Evolutionary conservation across 345 rosid genomes (phyloP).

Genomic region (Acer campestre): DNA sequence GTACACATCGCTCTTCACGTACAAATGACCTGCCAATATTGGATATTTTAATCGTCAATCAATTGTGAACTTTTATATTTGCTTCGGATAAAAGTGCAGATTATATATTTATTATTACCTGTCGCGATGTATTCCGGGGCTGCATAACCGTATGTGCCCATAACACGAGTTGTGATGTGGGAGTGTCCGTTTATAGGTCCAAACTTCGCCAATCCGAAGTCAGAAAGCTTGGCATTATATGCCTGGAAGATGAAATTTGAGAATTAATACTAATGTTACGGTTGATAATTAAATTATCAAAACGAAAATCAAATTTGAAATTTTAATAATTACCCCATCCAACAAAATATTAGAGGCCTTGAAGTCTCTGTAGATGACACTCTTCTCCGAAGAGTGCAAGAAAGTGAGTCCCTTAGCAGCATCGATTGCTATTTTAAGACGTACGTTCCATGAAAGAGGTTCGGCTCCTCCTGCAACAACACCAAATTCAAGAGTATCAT

Average conservation of each 20-base stretch:
- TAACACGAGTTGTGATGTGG: conserved; percentile 66
- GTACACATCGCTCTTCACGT: conserved; percentile 82
- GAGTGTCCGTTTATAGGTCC: conserved; percentile 74
- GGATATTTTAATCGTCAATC: too few relatives aligned
- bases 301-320: not conserved
- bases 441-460: conserved; percentile 60
- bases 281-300: not conserved
- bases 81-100: too few relatives aligned
- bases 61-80: too few relatives aligned
- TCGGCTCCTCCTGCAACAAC: conserved; percentile 53
- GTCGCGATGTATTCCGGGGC: conserved; percentile 88
- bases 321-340: conserved; percentile 51
- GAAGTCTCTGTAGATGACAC: conserved; percentile 86
- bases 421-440: conserved; percentile 71
- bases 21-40: conserved; percentile 58
- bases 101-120: conserved; percentile 36
- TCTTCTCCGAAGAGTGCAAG: conserved; percentile 75
- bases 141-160: conserved; percentile 88
- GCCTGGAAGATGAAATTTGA: conserved; percentile 33
- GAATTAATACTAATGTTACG: not conserved
- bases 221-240: conserved; percentile 76
- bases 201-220: conserved; percentile 76
- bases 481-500: too few relatives aligned
- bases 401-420: conserved; percentile 79
- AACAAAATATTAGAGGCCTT: conserved; percentile 85